Base-by-base conservation (phyloP, 108 stramenopile species). In the Cyclotella atomus region DNA sequence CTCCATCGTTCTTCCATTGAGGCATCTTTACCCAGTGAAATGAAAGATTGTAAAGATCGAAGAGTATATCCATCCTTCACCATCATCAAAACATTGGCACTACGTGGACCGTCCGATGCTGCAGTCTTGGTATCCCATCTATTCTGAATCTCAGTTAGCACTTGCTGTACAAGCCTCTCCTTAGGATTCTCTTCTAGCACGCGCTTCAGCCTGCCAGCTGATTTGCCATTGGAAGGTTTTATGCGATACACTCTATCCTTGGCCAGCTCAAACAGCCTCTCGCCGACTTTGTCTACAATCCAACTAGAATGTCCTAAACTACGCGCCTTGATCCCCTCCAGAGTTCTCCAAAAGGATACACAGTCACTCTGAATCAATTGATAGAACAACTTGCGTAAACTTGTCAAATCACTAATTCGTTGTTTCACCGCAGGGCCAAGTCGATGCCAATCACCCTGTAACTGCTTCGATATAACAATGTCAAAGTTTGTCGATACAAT, bases 361-460 rank as follows among this genome's bases (percentile, higher is more conserved):
- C 96, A 94, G 77, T 99, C 99, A 70, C 95, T 96, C 15, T 95
- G 90, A 61, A 98, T 87, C 53, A 98, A 70, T 57, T 86, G 81
- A 65, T 95, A 92, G 71, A 99, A 97, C 30, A 98, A 76, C n/a
- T 89, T 83, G 21, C 98, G 84, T 44, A 99, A 71, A 3, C 82
- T 89, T 44, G 90, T 70, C 45, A 99, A 67, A 71, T 99, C 99
- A 45, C 73, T 73, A 30, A 98, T 87, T 0, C 97, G 78, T 82
- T 97, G 97, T 59, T 95, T 97, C 1, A 91, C 91, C 61, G 88
- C 69, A 19, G 85, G 88, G 29, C 75, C 47, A 3, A 98, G 85
- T 59, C 89, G 90, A 72, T 99, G 97, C 97, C 97, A 99, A 49
- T 98, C 96, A 9, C 93, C 91, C 57, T 98, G 97, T 49, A 99